phyloP scores from a whole-genome alignment of 1,284 basidiomycete species.

The Cystobasidium pallidum region DNA sequence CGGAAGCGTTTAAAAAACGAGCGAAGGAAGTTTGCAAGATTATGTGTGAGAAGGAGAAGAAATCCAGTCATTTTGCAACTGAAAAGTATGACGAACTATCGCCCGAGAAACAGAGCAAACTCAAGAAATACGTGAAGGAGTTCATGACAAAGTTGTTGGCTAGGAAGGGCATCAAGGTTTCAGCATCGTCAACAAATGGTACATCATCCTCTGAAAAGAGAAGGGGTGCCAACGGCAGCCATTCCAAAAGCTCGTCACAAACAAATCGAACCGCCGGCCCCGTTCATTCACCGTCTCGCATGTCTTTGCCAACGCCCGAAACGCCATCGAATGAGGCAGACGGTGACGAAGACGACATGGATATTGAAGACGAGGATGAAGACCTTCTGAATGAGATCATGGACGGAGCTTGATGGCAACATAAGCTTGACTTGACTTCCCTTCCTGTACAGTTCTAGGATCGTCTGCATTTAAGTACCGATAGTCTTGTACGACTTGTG shows the following conservation, averaged over 20 bases:
- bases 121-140: slow-evolving; percentile 91
- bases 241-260: slow-evolving; percentile 4
- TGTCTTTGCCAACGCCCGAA: slow-evolving; percentile 25
- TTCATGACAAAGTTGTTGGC: slow-evolving; percentile 57
- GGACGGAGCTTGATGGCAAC: slow-evolving; percentile 15
- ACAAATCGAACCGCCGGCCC: background rate
- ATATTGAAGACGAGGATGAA: slow-evolving; percentile 29
- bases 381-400: slow-evolving; percentile 40
- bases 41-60: slow-evolving; percentile 81
- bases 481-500: background rate
- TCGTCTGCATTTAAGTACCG: background rate
- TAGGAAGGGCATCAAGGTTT: slow-evolving; percentile 38
- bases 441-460: background rate
- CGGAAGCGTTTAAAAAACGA: slow-evolving; percentile 89
- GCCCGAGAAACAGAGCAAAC: slow-evolving; percentile 83
- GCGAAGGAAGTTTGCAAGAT: slow-evolving; percentile 76
- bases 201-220: background rate
- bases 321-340: slow-evolving; percentile 32
- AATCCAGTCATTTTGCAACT: slow-evolving; percentile 73
- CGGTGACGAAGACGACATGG: slow-evolving; percentile 35
- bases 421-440: background rate
- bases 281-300: background rate
- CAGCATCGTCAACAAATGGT: background rate
- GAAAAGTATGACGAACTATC: slow-evolving; percentile 72
- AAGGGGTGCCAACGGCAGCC: background rate